Percentiles rank a stretch among this genome's conserved stretches.
Conservation (phyloP, 768 basidiomycete species). For the Lyophyllum semitale region DNA sequence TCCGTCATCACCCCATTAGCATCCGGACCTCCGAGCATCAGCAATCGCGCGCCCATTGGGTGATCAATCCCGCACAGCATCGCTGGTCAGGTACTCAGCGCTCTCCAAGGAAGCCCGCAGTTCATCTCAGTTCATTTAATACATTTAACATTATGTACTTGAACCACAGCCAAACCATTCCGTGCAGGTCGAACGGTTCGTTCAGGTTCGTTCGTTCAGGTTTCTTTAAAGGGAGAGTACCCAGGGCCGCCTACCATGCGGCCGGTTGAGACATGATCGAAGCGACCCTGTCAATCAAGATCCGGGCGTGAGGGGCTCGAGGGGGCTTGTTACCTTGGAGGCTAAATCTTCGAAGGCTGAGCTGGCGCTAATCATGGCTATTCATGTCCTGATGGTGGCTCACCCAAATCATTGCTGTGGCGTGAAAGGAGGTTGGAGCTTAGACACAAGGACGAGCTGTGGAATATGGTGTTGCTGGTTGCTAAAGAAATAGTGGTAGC, state of each 20-base stretch:
- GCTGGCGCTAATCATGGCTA: background rate
- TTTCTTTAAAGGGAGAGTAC: background rate
- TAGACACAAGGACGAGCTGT: background rate
- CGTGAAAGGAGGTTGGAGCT: background rate
- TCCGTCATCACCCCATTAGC: background rate
- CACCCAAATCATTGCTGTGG: background rate
- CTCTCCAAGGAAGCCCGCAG: too few relatives aligned
- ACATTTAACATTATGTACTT: too few relatives aligned
- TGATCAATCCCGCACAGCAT: background rate
- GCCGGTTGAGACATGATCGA: constrained; percentile 12
- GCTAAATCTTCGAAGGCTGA: background rate
- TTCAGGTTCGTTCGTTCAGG: background rate
- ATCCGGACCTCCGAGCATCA: constrained; percentile 7
- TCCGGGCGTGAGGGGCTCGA: constrained; percentile 3
- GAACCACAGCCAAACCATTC: background rate
- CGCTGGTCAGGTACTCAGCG: background rate
- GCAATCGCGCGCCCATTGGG: background rate
- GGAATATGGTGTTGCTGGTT: background rate
- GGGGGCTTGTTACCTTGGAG: background rate
- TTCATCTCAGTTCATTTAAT: too few relatives aligned
- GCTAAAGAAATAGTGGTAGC: too few relatives aligned
- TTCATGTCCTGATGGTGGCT: background rate
- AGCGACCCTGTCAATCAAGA: background rate
- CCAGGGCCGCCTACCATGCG: constrained; percentile 5
- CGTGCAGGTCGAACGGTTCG: constrained; percentile 1